Base-by-base conservation (phyloP, 1,284 basidiomycete species). In the Papiliotrema flavescens region DNA sequence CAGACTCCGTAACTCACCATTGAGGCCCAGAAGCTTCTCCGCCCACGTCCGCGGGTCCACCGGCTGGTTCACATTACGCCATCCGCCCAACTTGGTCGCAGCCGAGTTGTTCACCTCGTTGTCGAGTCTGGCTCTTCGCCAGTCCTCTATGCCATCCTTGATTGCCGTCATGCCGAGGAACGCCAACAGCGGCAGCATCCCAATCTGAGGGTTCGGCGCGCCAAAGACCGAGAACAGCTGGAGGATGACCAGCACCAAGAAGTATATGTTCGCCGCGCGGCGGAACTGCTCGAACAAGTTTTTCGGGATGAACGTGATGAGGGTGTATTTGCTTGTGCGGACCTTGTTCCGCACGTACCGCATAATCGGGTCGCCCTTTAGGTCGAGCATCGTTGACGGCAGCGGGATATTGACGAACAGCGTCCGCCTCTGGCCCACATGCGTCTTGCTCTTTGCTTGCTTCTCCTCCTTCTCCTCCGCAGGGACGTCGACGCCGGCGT, bases 131-230 rank as follows among this genome's bases (percentile, higher is more conserved):
- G 89, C 88, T 56, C 94, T 84, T 22, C 94, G 85, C 73, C 91
- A 94, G 76, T 98, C 94, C 78, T 98, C 95, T 53, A 97, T 80
- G 13, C 86, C 91, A 73, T 98, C 94, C 76, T 97, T 98, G 78
- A 96, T 85, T 11, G 88, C 93, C 7, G 95, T 97, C 57, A 96
- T 88, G 32, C 80, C 74, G 43, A 98, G 76, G 62, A 98, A 96
- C 73, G 93, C 89, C 19, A 90, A 79, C 20, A 98, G 82, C 0
- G 94, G 95, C 23, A 98, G 77, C 72, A 90, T 88, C 4, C 91
- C 85, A 54, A 92, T 85, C 56, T 88, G 83, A 0, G 91, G 87
- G 1, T 87, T 84, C 1, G 90, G 85, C 0, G 93, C 89, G 44
- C 92, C 94, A 71, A 98, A 98, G 24, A 95, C 79, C 47, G 91